Evolutionary conservation across 306 rosid genomes (phyloP), one percentile per base, ranked within the genome.

Genomic region (Corylus heterophylla): DNA sequence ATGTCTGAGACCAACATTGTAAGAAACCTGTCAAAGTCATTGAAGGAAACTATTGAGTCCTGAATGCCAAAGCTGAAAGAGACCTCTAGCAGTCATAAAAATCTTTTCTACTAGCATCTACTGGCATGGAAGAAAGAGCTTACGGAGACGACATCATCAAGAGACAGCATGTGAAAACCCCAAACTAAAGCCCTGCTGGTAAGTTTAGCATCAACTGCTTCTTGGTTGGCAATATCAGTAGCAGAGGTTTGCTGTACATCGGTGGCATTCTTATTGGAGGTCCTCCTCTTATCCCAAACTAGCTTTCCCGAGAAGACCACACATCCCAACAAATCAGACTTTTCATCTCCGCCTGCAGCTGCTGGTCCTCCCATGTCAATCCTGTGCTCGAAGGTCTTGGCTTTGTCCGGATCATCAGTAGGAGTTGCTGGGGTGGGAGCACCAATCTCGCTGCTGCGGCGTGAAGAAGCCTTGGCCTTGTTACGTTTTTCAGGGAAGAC

Each of bases 401-500:
- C 63, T 10, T 82, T 75, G 61, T 84, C 91, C 18, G 79, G 88
- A 84, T 86, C 94, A 62, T 81, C 89, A 22, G 84, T 49, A 25
- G 86, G 74, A 59, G 56, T 39, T 16, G 84, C 54, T 10, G 83
- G 77, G 39, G 78, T 61, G 1, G 85, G 77, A 54, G 84, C 69
- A 63, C 84, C 69, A 20, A 44, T 78, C 79, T 76, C 90, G 54
- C 86, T 81, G 50, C 85, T 75, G 72, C 87, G 83, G 84, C 90
- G 81, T 44, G 74, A 75, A 79, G 82, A 78, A 76, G 88, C 84
- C 91, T 89, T 94, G 68, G 85, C 84, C 84, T 82, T 95, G 76
- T 85, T 82, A 22, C 97, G 97, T 73, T 95, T 95, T 89, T 95
- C 99, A 0, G 98, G 99, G 83, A 95, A 95, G 37, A 95, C 98